These are phyloP conservation scores for Termitomyces sp. DNA, from an alignment of 768 basidiomycete species.

Conservation along the genomic window DNA sequence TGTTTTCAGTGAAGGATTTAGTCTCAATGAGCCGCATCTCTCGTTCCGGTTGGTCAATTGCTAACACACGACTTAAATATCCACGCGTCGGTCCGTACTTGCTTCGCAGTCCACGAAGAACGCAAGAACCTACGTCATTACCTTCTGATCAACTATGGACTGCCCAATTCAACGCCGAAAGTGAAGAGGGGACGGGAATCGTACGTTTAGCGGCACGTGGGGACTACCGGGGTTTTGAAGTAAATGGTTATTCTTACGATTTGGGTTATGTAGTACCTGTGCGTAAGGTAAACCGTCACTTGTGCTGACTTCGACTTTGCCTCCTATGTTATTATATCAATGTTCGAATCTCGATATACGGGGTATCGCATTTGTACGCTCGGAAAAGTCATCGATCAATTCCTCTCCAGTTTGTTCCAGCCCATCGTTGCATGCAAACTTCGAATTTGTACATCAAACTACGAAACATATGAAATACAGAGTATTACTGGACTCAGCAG, in stretches of 20 bases:
- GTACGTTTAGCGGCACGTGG: not conserved
- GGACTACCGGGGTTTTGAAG: not conserved
- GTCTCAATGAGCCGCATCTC: not conserved
- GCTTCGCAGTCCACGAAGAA: not conserved
- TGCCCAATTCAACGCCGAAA: not conserved
- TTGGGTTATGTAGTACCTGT: not conserved
- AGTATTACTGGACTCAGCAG: not conserved
- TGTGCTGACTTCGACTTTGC: no score
- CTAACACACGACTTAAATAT: not conserved
- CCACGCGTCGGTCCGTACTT: not conserved
- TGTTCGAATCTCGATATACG: no score
- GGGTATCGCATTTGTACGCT: not conserved
- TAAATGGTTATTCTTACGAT: not conserved
- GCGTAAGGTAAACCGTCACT: no score
- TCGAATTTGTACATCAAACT: not conserved
- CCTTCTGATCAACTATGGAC: not conserved
- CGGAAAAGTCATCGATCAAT: not conserved
- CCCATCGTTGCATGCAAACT: not conserved
- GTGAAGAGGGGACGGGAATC: not conserved
- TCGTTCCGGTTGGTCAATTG: not conserved
- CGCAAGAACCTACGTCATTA: not conserved
- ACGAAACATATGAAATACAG: not conserved
- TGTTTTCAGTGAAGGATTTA: not conserved
- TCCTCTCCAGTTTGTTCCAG: not conserved
- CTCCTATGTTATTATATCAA: no score